These are phyloP conservation scores for Auricularia auricula-judae DNA, from an alignment of 768 basidiomycete genomes.

Conservation along the genomic window DNA sequence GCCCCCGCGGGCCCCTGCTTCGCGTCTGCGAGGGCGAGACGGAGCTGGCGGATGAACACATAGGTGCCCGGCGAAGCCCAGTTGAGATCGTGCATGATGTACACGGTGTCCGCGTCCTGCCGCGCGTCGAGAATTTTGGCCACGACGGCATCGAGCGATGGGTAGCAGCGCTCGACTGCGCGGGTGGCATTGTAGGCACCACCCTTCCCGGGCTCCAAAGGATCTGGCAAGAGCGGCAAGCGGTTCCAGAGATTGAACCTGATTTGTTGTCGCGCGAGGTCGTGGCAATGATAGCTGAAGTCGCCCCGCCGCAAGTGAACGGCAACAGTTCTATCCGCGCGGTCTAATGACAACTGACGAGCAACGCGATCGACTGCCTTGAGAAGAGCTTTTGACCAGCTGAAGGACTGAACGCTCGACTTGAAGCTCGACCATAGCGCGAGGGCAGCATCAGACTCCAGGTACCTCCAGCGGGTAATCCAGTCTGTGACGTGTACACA, in stretches of 20 bases:
- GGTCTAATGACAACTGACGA: not conserved
- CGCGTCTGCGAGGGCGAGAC: not conserved
- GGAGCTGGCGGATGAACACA: constrained; percentile 1
- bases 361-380: not conserved
- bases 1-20: not conserved
- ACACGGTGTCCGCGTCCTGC: not conserved
- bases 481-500: not conserved
- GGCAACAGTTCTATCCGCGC: not conserved
- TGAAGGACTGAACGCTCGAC: not conserved
- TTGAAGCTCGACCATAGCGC: not conserved
- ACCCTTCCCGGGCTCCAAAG: not conserved
- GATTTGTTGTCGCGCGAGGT: not conserved
- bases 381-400: not conserved
- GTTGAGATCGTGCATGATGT: constrained; percentile 3
- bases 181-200: not conserved
- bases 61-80: constrained; percentile 2
- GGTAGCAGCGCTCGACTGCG: not conserved
- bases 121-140: not conserved
- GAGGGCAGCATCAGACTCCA: not conserved
- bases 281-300: constrained; percentile 2
- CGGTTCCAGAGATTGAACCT: constrained; percentile 5
- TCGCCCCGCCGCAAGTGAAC: constrained; percentile 1
- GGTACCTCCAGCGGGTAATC: constrained; percentile 2
- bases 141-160: not conserved
- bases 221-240: not conserved